Percentiles rank a stretch among this genome's conserved stretches.
Evolutionary conservation across 805 yeast species (phyloP).

Genomic region (Wickerhamomyces queroliae): DNA sequence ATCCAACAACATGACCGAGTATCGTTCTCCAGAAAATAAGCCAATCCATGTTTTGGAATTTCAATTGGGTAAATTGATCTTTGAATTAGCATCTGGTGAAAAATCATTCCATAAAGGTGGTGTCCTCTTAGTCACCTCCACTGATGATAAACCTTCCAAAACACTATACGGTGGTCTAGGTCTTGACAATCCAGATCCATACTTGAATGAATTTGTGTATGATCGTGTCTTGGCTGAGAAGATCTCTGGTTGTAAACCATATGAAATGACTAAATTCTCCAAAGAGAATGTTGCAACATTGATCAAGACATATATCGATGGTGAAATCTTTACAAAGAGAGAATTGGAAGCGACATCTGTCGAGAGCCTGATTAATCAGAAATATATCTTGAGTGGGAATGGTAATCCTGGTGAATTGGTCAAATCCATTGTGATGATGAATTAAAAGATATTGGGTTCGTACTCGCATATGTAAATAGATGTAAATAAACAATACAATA

Average conservation of each 20-base stretch:
- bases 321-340: constrained; percentile 33
- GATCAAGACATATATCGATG: constrained; percentile 33
- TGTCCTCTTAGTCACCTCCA: constrained; percentile 56
- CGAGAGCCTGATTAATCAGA: constrained; percentile 37
- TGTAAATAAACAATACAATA: not conserved
- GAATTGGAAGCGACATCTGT: constrained; percentile 25
- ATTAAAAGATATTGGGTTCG: not conserved
- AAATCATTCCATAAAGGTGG: constrained; percentile 53
- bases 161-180: constrained; percentile 61
- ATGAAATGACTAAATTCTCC: constrained; percentile 38
- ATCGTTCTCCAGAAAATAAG: constrained; percentile 50
- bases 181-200: constrained; percentile 46
- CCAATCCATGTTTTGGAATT: constrained; percentile 55
- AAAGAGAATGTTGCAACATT: constrained; percentile 38
- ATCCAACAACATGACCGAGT: constrained; percentile 48
- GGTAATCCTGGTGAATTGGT: constrained; percentile 47
- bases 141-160: constrained; percentile 41
- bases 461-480: not conserved
- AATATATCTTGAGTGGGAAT: constrained; percentile 53
- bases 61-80: constrained; percentile 54
- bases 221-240: constrained; percentile 50
- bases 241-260: constrained; percentile 31
- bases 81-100: constrained; percentile 50
- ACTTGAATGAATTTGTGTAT: constrained; percentile 41
- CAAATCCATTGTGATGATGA: constrained; percentile 11